Conservation (phyloP, 2,329 filamentous ascomycete species). For the Colletotrichum kahawae region DNA sequence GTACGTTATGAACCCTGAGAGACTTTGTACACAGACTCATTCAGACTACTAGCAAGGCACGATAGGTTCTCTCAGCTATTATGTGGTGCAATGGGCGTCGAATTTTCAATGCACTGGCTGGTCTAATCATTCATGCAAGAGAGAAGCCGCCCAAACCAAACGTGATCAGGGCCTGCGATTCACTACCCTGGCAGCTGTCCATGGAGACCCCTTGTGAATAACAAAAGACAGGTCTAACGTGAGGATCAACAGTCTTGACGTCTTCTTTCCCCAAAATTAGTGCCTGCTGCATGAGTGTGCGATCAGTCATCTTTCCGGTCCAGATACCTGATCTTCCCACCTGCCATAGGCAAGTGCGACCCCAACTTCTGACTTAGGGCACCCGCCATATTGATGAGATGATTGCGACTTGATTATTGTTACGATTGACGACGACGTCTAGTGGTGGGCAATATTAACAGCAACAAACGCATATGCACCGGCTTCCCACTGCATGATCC, state of each 20-base stretch:
- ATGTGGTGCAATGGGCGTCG: neutral
- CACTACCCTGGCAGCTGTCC: neutral
- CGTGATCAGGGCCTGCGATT: neutral
- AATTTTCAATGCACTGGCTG: neutral
- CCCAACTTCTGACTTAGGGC: accelerated
- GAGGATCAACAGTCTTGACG: neutral
- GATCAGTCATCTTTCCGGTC: neutral
- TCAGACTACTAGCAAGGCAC: neutral
- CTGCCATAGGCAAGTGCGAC: neutral
- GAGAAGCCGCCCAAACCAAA: neutral
- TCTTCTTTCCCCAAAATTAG: neutral
- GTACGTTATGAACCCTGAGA: neutral
- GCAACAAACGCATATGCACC: neutral
- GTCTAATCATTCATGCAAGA: neutral
- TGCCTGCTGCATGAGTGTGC: neutral
- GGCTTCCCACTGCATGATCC: neutral
- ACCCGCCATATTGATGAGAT: neutral
- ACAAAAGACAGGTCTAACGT: neutral
- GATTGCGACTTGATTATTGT: neutral
- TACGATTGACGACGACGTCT: neutral
- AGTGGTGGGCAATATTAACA: neutral
- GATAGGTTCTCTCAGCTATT: neutral
- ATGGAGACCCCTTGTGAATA: no score
- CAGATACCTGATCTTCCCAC: neutral
- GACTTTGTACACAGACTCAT: neutral